Evolutionary conservation across 2,329 filamentous ascomycete species (phyloP).

Genomic region (Simplicillium sp.): DNA sequence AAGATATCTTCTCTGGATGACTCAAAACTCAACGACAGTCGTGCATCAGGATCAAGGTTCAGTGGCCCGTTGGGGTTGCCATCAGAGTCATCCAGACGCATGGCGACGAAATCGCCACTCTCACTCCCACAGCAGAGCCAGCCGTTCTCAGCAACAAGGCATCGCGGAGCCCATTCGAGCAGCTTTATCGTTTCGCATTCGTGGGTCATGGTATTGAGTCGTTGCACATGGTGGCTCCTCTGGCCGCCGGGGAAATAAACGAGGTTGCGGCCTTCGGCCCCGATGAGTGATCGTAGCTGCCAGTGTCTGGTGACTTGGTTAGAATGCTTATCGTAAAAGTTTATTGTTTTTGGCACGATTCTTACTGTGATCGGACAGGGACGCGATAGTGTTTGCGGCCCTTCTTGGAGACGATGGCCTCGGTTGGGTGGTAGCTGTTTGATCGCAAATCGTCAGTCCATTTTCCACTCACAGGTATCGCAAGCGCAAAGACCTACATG

Average conservation of each 20-base stretch:
- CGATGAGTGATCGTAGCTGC: constrained; percentile 85
- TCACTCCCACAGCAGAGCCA: constrained; percentile 91
- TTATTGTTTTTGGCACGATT: constrained; percentile 5
- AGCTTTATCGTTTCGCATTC: constrained; percentile 66
- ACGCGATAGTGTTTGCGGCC: constrained; percentile 60
- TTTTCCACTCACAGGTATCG: background rate
- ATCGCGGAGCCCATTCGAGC: constrained; percentile 68
- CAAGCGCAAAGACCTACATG: constrained; percentile 2
- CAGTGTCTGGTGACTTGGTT: constrained; percentile 54
- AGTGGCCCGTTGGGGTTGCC: constrained; percentile 13
- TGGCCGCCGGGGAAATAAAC: constrained; percentile 78
- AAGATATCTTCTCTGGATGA: constrained; percentile 22
- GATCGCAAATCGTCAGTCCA: constrained; percentile 2
- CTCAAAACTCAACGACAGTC: constrained; percentile 19
- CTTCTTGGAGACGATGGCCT: constrained; percentile 50
- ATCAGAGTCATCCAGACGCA: constrained; percentile 44
- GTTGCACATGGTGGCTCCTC: constrained; percentile 55
- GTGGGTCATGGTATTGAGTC: constrained; percentile 57
- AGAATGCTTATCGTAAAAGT: background rate
- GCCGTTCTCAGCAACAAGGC: constrained; percentile 74
- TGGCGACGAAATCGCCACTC: constrained; percentile 75
- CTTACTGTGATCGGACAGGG: constrained; percentile 56
- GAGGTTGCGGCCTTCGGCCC: constrained; percentile 63
- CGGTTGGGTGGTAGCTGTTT: constrained; percentile 53
- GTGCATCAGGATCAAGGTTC: constrained; percentile 24